A percentile compares a stretch with the other conserved stretches of the same genome.
These are phyloP conservation scores for Fraxinus americana DNA, from an alignment of 257 asterid species.

Conservation along the genomic window DNA sequence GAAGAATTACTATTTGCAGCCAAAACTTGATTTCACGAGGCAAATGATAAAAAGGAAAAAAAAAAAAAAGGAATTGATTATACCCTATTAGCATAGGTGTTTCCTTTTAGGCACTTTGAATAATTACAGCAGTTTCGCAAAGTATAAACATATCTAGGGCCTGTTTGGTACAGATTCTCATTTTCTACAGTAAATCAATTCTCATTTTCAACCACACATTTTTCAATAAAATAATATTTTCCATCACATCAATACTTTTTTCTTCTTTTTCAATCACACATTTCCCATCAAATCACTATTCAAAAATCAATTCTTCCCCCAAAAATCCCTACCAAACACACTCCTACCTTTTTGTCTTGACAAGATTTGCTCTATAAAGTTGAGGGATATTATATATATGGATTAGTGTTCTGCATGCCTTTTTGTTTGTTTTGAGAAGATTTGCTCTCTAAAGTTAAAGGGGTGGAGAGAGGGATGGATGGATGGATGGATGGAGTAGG, in stretches of 20 bases:
- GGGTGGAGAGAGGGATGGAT: background rate
- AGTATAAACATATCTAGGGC: conserved; percentile 44
- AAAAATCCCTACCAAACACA: no score
- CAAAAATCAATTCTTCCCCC: no score
- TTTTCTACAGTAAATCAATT: no score
- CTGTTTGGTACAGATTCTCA: no score
- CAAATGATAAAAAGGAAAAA: background rate
- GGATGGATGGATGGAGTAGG: background rate
- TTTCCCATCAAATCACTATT: no score
- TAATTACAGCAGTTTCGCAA: conserved; percentile 25
- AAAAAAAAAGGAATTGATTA: background rate
- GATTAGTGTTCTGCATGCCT: conserved; percentile 1
- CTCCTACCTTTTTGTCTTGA: conserved; percentile 41
- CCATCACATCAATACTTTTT: no score
- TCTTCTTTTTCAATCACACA: no score
- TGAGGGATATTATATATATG: background rate
- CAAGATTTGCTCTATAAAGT: conserved; percentile 35
- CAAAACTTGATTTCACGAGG: conserved; percentile 5
- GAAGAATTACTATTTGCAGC: background rate
- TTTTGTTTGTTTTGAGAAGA: background rate
- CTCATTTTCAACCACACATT: no score
- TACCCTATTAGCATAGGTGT: conserved; percentile 19
- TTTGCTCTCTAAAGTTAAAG: background rate
- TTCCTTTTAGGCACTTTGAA: conserved; percentile 32
- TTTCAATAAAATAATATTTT: no score